A percentile compares a stretch with the other conserved stretches of the same genome.
Conservation (phyloP, 1,284 basidiomycete genomes). For the Rhodotorula mucilaginosa region DNA sequence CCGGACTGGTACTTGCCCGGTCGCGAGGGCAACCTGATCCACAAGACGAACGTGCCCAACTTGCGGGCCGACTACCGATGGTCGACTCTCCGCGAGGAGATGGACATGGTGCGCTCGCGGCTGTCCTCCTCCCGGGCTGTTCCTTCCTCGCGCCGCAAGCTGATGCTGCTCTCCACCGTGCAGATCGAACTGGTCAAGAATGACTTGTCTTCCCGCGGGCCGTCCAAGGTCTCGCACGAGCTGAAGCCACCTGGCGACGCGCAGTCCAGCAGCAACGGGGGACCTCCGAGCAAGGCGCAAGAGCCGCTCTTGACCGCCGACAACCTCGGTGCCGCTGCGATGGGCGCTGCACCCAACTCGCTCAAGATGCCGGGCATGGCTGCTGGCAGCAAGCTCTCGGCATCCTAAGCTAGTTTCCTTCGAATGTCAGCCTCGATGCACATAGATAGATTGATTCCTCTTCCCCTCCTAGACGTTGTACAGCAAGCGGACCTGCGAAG, state of each 20-base stretch:
- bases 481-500: too few species aligned
- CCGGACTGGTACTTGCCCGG: constrained; percentile 85
- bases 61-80: constrained; percentile 84
- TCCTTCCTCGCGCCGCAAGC: neutral
- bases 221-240: too few species aligned
- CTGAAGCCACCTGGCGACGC: too few species aligned
- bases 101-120: constrained; percentile 39
- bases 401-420: too few species aligned
- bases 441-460: too few species aligned
- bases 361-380: constrained; percentile 12
- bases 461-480: too few species aligned
- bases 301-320: constrained; percentile 29
- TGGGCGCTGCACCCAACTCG: constrained; percentile 11
- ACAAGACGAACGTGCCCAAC: constrained; percentile 96
- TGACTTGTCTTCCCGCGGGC: neutral
- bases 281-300: neutral
- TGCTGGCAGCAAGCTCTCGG: too few species aligned
- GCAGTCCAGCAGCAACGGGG: too few species aligned
- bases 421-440: too few species aligned
- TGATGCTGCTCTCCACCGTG: neutral
- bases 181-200: neutral
- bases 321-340: constrained; percentile 34
- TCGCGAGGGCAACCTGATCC: constrained; percentile 82
- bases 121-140: neutral
- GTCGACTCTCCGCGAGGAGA: constrained; percentile 80